Conservation (phyloP, 179 eudicot genomes). For the Monotropa hypopitys region DNA sequence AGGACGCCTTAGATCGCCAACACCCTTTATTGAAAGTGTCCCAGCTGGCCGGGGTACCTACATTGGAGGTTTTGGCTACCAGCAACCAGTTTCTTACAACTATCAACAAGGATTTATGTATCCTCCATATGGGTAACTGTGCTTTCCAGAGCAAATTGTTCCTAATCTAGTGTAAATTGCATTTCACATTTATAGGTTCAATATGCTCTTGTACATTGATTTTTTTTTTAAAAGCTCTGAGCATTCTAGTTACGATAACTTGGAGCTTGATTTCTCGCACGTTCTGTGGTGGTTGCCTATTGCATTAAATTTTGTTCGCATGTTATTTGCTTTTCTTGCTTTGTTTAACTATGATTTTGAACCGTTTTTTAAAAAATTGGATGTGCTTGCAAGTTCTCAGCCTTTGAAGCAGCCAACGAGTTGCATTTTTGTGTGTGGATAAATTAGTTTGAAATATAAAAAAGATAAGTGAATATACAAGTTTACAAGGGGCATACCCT, state of each 20-base stretch:
- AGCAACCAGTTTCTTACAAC: conserved; percentile 24
- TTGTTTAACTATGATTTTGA: too few relatives aligned
- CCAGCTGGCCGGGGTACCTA: conserved; percentile 32
- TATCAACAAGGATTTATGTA: conserved; percentile 71
- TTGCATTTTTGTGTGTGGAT: too few relatives aligned
- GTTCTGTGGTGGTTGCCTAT: not conserved
- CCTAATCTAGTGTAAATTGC: not conserved
- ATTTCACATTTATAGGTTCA: not conserved
- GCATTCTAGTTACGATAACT: not conserved
- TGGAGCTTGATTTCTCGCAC: not conserved
- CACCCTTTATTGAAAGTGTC: conserved; percentile 29
- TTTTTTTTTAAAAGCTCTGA: not conserved
- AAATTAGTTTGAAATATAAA: too few relatives aligned
- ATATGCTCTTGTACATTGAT: not conserved
- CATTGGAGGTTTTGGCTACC: conserved; percentile 32
- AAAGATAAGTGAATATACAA: too few relatives aligned
- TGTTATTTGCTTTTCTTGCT: not conserved
- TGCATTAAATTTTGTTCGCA: not conserved
- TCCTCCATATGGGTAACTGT: conserved; percentile 60
- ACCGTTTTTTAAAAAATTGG: not conserved
- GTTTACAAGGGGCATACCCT: too few relatives aligned
- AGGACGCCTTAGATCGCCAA: conserved; percentile 34
- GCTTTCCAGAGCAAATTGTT: not conserved
- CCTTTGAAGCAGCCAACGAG: too few relatives aligned
- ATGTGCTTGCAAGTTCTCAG: too few relatives aligned